Evolutionary conservation across 2,329 filamentous ascomycete species (phyloP), one percentile per base, ranked within the genome.

Genomic region (Endothia cerciana): DNA sequence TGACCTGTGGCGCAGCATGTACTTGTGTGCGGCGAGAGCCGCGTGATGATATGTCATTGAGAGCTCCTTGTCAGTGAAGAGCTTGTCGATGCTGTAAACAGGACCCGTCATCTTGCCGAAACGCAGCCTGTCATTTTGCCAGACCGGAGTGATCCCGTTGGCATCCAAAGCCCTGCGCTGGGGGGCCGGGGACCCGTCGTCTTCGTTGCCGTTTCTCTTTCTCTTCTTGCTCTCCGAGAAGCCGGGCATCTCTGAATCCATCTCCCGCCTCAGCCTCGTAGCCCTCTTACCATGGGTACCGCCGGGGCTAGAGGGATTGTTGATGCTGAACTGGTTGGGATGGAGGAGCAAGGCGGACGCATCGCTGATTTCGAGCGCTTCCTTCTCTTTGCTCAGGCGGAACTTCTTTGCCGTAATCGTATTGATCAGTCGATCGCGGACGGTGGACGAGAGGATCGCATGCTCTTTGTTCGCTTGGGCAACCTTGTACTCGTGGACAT

Each of bases 61-160:
- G 38, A 91, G 81, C 77, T 91, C 88, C 76, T 89, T 90, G 71
- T 91, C 88, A 0, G 88, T 90, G 60, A 91, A 91, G 45, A 91
- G 83, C 78, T 90, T 90, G 71, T 90, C 87, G 66, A 91, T 85
- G 73, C 85, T 89, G 74, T 89, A 89, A 1, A 87, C 77, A 0
- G 86, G 83, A 10, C 85, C 87, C 25, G 85, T 83, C 71, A 87
- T 83, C 73, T 85, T 85, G 65, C 84, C 78, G 65, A 79, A 77
- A 70, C 82, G 80, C 62, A 87, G 78, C 72, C 86, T 84, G 70
- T 89, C 87, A 60, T 81, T 85, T 72, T 87, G 85, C 87, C 87
- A 89, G 30, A 89, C 77, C 7, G 87, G 81, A 1, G 87, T 90
- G 38, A 83, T 87, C 71, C 80, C 84, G 64, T 83, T 83, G 55